phyloP scores from a whole-genome alignment of 768 basidiomycete genomes.

The Cystofilobasidium bisporidii region DNA sequence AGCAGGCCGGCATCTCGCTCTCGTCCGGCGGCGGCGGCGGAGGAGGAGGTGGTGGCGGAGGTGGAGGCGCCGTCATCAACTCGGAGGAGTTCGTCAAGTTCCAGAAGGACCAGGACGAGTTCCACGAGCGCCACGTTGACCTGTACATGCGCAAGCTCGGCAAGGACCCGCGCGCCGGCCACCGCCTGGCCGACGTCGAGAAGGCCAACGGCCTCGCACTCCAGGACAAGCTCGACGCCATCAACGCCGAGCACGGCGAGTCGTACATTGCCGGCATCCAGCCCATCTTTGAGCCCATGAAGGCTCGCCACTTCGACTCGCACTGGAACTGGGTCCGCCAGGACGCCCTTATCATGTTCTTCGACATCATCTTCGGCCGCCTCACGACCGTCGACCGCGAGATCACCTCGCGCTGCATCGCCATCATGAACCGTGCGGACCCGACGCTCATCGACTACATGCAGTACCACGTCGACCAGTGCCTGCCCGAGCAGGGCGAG shows the following conservation, averaged over 20 bases:
- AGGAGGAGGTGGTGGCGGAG: conserved; percentile 50
- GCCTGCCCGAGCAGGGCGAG: conserved; percentile 65
- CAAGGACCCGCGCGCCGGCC: conserved; percentile 84
- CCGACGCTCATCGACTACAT: conserved; percentile 74
- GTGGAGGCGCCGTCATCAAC: conserved; percentile 82
- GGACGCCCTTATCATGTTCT: conserved; percentile 91
- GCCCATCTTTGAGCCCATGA: conserved; percentile 85
- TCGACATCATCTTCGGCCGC: conserved; percentile 94
- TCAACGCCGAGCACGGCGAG: conserved; percentile 86
- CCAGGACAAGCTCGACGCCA: conserved; percentile 77
- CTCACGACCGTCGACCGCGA: conserved; percentile 72
- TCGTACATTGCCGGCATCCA: conserved; percentile 87
- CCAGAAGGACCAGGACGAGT: conserved; percentile 82
- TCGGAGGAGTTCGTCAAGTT: conserved; percentile 97
- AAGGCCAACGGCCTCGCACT: conserved; percentile 62
- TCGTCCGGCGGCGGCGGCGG: conserved; percentile 56
- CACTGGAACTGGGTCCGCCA: conserved; percentile 99
- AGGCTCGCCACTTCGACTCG: conserved; percentile 96
- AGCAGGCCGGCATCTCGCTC: conserved; percentile 76
- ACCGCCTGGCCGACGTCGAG: conserved; percentile 77
- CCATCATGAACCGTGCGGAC: conserved; percentile 95
- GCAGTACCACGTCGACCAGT: conserved; percentile 85
- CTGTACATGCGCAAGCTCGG: conserved; percentile 94
- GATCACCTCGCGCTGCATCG: conserved; percentile 83
- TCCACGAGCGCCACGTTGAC: conserved; percentile 86